Conservation (phyloP, 495 filamentous ascomycete genomes). For the Penicillium pancosmium region DNA sequence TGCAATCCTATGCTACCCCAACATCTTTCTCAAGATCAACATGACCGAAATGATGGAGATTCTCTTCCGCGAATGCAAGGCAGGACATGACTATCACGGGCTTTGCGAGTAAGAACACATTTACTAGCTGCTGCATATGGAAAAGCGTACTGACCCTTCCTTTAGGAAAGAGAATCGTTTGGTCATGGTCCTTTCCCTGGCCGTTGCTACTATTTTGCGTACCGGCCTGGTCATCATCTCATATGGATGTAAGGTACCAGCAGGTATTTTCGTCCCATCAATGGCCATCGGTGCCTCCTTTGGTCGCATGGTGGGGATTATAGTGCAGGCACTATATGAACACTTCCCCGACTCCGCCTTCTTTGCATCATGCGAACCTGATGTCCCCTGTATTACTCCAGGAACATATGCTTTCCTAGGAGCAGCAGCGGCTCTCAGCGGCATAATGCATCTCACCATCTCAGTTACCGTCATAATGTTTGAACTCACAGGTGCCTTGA, state of each 20-base stretch:
- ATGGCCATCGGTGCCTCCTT: slow-evolving; percentile 98
- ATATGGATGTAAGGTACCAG: slow-evolving; percentile 97
- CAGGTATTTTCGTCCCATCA: slow-evolving; percentile 95
- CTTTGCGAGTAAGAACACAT: slow-evolving; percentile 72
- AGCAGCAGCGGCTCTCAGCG: slow-evolving; percentile 91
- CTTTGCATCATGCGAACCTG: slow-evolving; percentile 84
- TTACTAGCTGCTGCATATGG: neutral
- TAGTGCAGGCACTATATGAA: slow-evolving; percentile 89
- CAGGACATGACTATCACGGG: slow-evolving; percentile 85
- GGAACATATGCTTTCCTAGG: slow-evolving; percentile 96
- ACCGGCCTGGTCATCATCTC: slow-evolving; percentile 91
- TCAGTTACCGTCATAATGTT: slow-evolving; percentile 99
- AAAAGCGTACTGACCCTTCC: slow-evolving; percentile 26
- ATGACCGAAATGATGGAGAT: slow-evolving; percentile 99
- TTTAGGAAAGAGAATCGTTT: slow-evolving; percentile 63
- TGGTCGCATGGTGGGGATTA: slow-evolving; percentile 88
- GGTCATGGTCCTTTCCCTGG: slow-evolving; percentile 77
- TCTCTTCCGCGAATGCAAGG: slow-evolving; percentile 92
- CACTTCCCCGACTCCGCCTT: slow-evolving; percentile 78
- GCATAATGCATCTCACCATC: slow-evolving; percentile 97
- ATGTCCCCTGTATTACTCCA: slow-evolving; percentile 95
- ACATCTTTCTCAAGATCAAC: slow-evolving; percentile 93
- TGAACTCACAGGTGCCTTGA: slow-evolving; percentile 90
- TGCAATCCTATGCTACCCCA: slow-evolving; percentile 91
- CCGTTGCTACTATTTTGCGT: slow-evolving; percentile 78